Evolutionary conservation across 139 green algal genomes (phyloP).

Genomic region (Chlorella vulgaris): DNA sequence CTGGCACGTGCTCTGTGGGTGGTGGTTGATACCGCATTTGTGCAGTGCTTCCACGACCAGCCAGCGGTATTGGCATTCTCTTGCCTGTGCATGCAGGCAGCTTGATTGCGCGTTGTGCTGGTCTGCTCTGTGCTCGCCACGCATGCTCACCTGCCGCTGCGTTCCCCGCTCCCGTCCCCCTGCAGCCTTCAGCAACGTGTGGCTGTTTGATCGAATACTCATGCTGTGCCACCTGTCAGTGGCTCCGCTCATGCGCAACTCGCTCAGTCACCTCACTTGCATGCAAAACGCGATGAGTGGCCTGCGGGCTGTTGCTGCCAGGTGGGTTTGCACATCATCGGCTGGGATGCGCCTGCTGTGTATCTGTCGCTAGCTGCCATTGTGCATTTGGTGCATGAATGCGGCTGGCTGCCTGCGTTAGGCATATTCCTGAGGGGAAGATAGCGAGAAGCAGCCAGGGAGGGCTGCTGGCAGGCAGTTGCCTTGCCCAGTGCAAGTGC

Average conservation of each 20-base stretch:
- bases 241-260: constrained; percentile 41
- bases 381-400: too few species aligned
- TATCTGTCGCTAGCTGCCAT: background rate
- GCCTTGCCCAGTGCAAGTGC: too few species aligned
- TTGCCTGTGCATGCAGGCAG: too few species aligned
- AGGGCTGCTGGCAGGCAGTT: too few species aligned
- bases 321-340: constrained; percentile 2
- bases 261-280: constrained; percentile 38
- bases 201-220: constrained; percentile 70
- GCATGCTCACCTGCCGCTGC: background rate
- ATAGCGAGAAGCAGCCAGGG: too few species aligned
- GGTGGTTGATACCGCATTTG: too few species aligned
- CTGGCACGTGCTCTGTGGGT: too few species aligned
- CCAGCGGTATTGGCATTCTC: background rate
- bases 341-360: background rate
- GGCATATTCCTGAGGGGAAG: too few species aligned
- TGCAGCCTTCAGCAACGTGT: constrained; percentile 31
- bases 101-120: too few species aligned
- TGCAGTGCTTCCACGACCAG: background rate
- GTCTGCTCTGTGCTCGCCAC: background rate
- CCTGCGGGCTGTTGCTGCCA: constrained; percentile 40
- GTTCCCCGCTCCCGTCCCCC: background rate
- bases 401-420: too few species aligned
- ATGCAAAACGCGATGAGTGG: constrained; percentile 37
- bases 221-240: constrained; percentile 79